phyloP scores from a whole-genome alignment of 305 asterid genomes.

The Fraxinus nigra region DNA sequence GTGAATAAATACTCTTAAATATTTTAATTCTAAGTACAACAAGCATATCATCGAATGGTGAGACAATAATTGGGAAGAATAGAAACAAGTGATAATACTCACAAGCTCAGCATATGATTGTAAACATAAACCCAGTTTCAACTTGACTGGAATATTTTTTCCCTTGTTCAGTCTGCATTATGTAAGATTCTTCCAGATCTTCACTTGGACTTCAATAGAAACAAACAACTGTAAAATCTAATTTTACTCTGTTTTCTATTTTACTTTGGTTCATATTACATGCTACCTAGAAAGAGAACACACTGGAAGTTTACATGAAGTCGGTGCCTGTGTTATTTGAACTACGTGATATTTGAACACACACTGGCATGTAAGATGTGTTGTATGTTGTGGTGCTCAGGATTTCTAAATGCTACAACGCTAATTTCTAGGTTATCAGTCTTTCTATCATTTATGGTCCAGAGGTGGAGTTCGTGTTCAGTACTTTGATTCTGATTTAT shows the following conservation, averaged over 20 bases:
- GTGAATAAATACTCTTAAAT: not conserved
- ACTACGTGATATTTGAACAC: not conserved
- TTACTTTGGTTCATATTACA: not conserved
- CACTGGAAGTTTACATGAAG: slow-evolving; percentile 4
- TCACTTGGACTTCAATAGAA: not conserved
- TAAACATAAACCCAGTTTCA: not conserved
- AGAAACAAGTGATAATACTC: not conserved
- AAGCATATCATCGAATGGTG: not conserved
- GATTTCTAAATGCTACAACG: not conserved
- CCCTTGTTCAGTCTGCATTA: not conserved
- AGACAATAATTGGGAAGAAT: not conserved
- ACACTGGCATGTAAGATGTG: not conserved
- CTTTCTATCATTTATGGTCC: not conserved
- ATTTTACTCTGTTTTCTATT: not conserved
- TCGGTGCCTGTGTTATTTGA: not conserved
- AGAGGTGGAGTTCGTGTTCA: not conserved
- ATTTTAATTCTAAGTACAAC: not conserved
- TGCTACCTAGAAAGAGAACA: slow-evolving; percentile 1
- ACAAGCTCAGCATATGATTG: not conserved
- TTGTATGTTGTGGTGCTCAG: not conserved
- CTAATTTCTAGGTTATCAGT: not conserved
- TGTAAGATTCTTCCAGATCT: not conserved
- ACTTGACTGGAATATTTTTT: not conserved
- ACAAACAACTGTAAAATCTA: not conserved
- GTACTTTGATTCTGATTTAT: not conserved